Evolutionary conservation across 2,329 filamentous ascomycete species (phyloP).

Genomic region (Monosporascus sp.): DNA sequence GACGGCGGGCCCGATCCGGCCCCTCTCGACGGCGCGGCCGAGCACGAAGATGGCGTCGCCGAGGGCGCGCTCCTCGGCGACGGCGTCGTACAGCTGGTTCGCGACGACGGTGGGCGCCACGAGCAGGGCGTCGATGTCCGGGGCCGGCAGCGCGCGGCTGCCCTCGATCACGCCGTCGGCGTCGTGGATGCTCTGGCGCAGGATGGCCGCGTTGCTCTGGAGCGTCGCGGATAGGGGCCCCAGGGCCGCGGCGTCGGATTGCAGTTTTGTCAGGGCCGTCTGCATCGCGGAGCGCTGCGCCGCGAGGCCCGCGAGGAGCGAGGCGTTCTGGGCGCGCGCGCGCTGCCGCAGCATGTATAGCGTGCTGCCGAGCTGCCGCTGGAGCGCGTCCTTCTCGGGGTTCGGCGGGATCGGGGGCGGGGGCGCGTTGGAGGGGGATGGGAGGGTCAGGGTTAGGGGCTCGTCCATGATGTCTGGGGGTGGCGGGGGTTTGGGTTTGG

Average conservation of each 20-base stretch:
- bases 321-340: slow-evolving; percentile 65
- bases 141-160: slow-evolving; percentile 63
- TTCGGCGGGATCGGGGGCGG: slow-evolving; percentile 91
- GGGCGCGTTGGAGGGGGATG: slow-evolving; percentile 46
- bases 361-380: slow-evolving; percentile 67
- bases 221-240: slow-evolving; percentile 66
- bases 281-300: slow-evolving; percentile 77
- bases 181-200: slow-evolving; percentile 70
- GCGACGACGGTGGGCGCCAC: slow-evolving; percentile 92
- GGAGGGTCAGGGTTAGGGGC: slow-evolving; percentile 46
- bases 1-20: slow-evolving; percentile 63
- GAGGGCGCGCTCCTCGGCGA: slow-evolving; percentile 82
- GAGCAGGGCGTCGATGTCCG: slow-evolving; percentile 82
- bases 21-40: slow-evolving; percentile 67
- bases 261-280: slow-evolving; percentile 61
- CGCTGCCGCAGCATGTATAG: slow-evolving; percentile 65
- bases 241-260: slow-evolving; percentile 68
- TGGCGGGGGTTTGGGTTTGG: slow-evolving; percentile 35
- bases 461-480: slow-evolving; percentile 54
- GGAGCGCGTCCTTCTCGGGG: slow-evolving; percentile 85
- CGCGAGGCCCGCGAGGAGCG: slow-evolving; percentile 68
- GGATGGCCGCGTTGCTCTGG: slow-evolving; percentile 69
- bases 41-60: slow-evolving; percentile 83
- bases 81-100: slow-evolving; percentile 83
- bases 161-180: slow-evolving; percentile 74